A percentile compares a stretch with the other conserved stretches of the same genome.
These are phyloP conservation scores for Aspergillus brasiliensis DNA, from an alignment of 2,329 filamentous ascomycete species.

Conservation along the genomic window DNA sequence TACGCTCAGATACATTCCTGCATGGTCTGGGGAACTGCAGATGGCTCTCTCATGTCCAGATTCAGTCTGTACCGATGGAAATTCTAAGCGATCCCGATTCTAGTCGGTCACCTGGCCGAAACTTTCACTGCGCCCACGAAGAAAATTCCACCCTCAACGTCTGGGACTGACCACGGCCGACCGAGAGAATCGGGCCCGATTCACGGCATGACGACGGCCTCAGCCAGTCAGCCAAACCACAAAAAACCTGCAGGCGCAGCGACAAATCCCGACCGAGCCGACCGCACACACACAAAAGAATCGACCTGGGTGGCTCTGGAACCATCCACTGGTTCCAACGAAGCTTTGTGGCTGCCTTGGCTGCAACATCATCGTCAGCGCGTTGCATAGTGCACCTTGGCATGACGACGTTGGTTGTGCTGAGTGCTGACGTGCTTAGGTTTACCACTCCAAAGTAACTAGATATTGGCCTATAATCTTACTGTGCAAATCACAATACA, in stretches of 20 bases:
- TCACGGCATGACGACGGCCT: slow-evolving; percentile 3
- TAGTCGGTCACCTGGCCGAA: not conserved
- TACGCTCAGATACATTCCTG: not conserved
- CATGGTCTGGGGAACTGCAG: slow-evolving; percentile 1
- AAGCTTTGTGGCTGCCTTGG: slow-evolving; percentile 16
- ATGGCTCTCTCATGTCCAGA: not conserved
- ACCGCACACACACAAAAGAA: not conserved
- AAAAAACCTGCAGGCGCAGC: not conserved
- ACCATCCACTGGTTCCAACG: slow-evolving; percentile 9
- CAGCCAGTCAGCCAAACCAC: not conserved
- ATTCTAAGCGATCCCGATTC: not conserved
- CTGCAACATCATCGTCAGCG: not conserved
- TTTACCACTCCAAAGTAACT: not conserved
- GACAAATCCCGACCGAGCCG: slow-evolving; percentile 17
- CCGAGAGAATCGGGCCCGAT: slow-evolving; percentile 11
- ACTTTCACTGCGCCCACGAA: not conserved
- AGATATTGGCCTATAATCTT: not conserved
- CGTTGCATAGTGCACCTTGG: not conserved
- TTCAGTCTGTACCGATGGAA: not conserved
- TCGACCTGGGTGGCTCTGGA: slow-evolving; percentile 9
- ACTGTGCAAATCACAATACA: not conserved
- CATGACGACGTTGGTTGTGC: slow-evolving; percentile 7
- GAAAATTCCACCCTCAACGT: not conserved
- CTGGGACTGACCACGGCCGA: not conserved
- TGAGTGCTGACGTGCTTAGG: not conserved